Conservation (phyloP, 2,329 filamentous ascomycete genomes). For the Fusarium sp. region DNA sequence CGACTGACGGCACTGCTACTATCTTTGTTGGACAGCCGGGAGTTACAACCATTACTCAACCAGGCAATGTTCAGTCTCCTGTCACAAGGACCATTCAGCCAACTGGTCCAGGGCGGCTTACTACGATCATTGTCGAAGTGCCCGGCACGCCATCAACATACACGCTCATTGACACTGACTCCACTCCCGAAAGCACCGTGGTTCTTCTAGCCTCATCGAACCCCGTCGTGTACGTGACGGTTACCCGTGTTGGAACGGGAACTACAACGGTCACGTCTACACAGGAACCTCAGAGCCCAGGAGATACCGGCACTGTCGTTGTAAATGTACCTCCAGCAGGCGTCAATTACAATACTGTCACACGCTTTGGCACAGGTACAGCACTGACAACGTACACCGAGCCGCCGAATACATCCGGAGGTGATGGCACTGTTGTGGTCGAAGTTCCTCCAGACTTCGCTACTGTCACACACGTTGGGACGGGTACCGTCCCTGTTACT, state of each 20-base stretch:
- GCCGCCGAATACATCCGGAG: neutral
- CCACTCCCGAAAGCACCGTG: neutral
- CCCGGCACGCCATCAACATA: neutral
- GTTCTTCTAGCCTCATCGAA: neutral
- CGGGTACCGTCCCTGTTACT: neutral
- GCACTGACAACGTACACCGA: neutral
- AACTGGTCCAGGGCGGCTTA: rapidly evolving
- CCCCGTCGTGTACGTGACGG: neutral
- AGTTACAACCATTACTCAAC: neutral
- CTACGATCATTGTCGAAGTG: neutral
- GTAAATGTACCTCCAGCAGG: neutral
- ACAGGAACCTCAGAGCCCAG: neutral
- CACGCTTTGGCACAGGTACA: neutral
- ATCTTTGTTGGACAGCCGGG: neutral
- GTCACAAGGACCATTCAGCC: neutral
- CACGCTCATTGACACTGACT: neutral
- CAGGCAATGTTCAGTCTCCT: neutral
- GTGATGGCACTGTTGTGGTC: neutral
- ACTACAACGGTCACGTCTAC: neutral
- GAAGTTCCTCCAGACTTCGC: neutral
- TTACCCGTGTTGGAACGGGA: conserved; percentile 2
- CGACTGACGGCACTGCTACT: neutral
- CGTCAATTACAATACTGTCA: neutral
- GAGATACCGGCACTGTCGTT: neutral
- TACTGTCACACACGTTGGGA: neutral